Evolutionary conservation across 805 yeast species (phyloP), one percentile per base, ranked within the genome.

Genomic region (Lachancea nothofagi): DNA sequence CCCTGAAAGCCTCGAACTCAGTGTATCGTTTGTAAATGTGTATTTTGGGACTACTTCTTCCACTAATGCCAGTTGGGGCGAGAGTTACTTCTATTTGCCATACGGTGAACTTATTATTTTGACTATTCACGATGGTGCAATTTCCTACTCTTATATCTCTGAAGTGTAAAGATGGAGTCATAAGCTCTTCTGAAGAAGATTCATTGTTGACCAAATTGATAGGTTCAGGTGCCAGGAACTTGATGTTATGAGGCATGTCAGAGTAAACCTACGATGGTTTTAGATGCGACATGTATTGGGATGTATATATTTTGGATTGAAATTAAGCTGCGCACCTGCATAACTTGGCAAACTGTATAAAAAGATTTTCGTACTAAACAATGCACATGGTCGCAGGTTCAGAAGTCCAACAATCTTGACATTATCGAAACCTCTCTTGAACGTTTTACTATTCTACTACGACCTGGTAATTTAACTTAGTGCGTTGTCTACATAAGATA

Each of bases 1-100:
- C 50, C 19, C 80, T 66, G 25, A 85, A 65, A 23, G 42, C 45
- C 28, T 62, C 78, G 44, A 85, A 74, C 32, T 84, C 90, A 25
- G 77, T 72, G 57, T 81, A 85, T 27, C 95, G 57, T 54, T 74
- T 76, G 53, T 76, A 72, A 3, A 77, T 50, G 32, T 62, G 55
- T 14, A 82, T 67, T 20, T 45, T 42, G 3, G 53, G 53, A 27
- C 31, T 17, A 10, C 38, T 27, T 2, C 31, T 17, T 4, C 36
- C 43, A 5, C 28, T 28, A 5, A 15, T 14, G 2, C 22, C 28
- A 2, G 24, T 28, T n/a, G 43, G 44, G 29, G 50, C 43, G 18
- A 58, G 31, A 6, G 51, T 30, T 3, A 55, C 28, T 3, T 55
- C 53, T 4, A 56, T 38, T 28, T 53, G 56, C 63, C 63, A 58